Evolutionary conservation across 768 basidiomycete species (phyloP).

Genomic region (Cyclocybe cylindracea): DNA sequence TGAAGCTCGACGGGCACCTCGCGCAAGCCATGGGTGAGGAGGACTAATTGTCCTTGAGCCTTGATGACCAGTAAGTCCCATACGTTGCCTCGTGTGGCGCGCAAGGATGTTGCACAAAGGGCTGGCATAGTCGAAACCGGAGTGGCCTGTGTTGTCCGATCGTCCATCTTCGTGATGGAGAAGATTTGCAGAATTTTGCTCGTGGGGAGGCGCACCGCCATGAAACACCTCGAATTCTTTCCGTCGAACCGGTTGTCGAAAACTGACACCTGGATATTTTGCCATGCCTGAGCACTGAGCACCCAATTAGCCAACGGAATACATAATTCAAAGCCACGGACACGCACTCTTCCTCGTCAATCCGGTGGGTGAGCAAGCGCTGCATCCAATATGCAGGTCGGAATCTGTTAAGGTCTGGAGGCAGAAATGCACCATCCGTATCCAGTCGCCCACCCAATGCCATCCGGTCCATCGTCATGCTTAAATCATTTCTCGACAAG

Average conservation of each 20-base stretch:
- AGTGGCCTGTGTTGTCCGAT: constrained; percentile 41
- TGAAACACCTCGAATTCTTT: constrained; percentile 46
- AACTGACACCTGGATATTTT: constrained; percentile 51
- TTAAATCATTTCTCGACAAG: constrained; percentile 53
- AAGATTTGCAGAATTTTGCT: constrained; percentile 48
- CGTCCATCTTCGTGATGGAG: constrained; percentile 42
- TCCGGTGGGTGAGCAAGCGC: constrained; percentile 49
- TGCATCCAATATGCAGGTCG: constrained; percentile 77
- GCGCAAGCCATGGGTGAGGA: constrained; percentile 62
- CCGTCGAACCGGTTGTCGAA: constrained; percentile 72
- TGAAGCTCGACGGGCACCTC: constrained; percentile 41
- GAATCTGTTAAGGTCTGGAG: constrained; percentile 65
- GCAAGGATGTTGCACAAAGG: constrained; percentile 55
- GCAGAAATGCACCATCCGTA: constrained; percentile 35
- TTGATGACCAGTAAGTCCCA: constrained; percentile 72
- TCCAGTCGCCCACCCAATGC: constrained; percentile 55
- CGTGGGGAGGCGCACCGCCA: constrained; percentile 57
- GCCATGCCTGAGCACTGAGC: constrained; percentile 42
- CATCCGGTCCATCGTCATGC: constrained; percentile 68
- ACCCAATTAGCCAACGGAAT: constrained; percentile 1
- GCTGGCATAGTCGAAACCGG: constrained; percentile 41
- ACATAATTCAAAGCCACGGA: constrained; percentile 1
- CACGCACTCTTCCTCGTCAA: constrained; percentile 53
- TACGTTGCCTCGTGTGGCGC: constrained; percentile 61
- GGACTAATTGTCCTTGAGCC: constrained; percentile 49